Conservation (phyloP, 1,139 yeast species). For the Sugiyamaella novakii region DNA sequence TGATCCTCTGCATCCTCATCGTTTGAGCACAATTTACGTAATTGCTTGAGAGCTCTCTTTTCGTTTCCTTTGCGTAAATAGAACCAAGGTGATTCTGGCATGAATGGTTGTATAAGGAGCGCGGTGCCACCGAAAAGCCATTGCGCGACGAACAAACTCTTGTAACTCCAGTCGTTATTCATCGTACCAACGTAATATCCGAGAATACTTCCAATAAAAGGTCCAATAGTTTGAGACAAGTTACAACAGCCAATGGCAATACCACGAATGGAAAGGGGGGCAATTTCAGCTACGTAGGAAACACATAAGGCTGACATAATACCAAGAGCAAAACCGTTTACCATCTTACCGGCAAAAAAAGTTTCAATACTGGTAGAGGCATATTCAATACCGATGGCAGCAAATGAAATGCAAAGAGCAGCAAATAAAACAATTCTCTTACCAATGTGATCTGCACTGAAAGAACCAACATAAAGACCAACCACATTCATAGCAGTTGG, state of each 20-base stretch:
- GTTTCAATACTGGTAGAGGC: constrained; percentile 35
- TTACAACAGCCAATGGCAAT: no score
- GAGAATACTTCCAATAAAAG: no score
- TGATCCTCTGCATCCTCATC: no score
- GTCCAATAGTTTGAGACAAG: no score
- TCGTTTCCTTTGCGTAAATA: constrained; percentile 47
- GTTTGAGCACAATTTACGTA: no score
- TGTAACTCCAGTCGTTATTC: constrained; percentile 39
- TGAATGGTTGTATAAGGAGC: constrained; percentile 30
- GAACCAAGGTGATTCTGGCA: constrained; percentile 62
- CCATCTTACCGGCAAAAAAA: no score
- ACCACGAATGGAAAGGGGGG: no score
- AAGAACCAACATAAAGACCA: constrained; percentile 30
- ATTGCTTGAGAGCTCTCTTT: constrained; percentile 49
- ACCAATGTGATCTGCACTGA: constrained; percentile 30
- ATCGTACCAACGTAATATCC: constrained; percentile 31
- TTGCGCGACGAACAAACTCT: constrained; percentile 38
- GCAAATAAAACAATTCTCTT: constrained; percentile 25
- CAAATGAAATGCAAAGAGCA: constrained; percentile 28
- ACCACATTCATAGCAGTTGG: constrained; percentile 36
- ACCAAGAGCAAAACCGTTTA: no score
- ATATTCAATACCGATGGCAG: constrained; percentile 39
- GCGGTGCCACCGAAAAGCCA: constrained; percentile 38
- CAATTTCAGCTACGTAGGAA: no score
- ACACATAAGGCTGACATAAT: no score